Conservation (phyloP, 176 grass and related monocot species). For the Oryza punctata region DNA sequence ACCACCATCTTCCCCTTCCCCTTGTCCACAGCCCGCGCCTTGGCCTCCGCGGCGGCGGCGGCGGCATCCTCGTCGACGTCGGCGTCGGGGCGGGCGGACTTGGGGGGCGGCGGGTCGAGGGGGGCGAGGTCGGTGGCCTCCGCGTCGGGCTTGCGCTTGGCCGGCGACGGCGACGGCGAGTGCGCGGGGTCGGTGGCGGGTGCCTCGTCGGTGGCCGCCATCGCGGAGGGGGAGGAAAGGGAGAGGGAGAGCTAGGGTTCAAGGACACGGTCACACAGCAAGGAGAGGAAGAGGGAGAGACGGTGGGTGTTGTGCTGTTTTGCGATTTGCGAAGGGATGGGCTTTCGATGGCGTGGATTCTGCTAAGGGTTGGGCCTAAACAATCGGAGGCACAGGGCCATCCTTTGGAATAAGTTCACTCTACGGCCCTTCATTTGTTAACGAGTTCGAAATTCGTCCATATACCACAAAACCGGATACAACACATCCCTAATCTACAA, state of each 20-base stretch:
- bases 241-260: slow-evolving; percentile 37
- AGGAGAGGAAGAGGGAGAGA: not conserved
- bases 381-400: too few species aligned
- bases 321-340: not conserved
- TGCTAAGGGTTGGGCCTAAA: too few species aligned
- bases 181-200: not conserved
- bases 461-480: too few species aligned
- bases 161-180: not conserved
- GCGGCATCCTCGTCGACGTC: slow-evolving; percentile 33
- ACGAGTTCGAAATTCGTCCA: too few species aligned
- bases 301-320: not conserved
- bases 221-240: slow-evolving; percentile 12
- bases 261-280: not conserved
- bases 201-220: slow-evolving; percentile 44
- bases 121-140: slow-evolving; percentile 33
- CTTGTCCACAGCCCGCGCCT: slow-evolving; percentile 46
- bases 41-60: slow-evolving; percentile 14
- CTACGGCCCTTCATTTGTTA: too few species aligned
- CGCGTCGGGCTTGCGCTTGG: slow-evolving; percentile 57
- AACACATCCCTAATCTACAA: too few species aligned
- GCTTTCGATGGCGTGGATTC: not conserved
- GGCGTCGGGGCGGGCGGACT: slow-evolving; percentile 41
- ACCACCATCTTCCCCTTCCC: slow-evolving; percentile 79
- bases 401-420: too few species aligned
- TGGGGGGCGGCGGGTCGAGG: slow-evolving; percentile 25